Evolutionary conservation across 768 basidiomycete species (phyloP), one percentile per base, ranked within the genome.

Genomic region (Macrolepiota albuminosa): DNA sequence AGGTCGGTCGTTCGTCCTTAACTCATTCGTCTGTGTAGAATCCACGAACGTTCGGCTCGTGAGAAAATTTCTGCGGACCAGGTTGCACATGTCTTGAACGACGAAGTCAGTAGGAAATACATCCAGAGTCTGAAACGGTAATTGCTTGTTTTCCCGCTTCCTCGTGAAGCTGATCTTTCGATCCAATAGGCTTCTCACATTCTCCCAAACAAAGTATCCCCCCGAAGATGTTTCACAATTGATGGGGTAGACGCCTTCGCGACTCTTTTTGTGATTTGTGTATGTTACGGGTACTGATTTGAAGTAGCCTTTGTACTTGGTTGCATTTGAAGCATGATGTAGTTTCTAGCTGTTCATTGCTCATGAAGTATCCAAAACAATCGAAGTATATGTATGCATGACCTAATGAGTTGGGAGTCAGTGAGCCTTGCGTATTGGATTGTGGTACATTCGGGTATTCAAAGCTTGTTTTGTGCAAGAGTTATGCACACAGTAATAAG

Each of bases 51-150:
- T 70, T 94, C 93, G 0, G 97, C 96, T 2, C 88, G 95, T 63
- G 96, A 99, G 73, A 98, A 98, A 76, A 99, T 99, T 61, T 95
- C 93, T 14, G 87, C 90, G 42, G 95, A 98, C 72, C 93, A 95
- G 70, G 95, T 99, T 8, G 97, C 96, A 0, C 97, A 99, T 72
- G 97, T 98, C 3, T 72, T 99, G 60, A 99, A 99, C 71, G 97
- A 99, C 68, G 97, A 99, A 84, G 93, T 98, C 69, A 95, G 93
- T 68, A 83, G 97, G 61, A 99, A 98, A 74, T 99, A 98, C 70
- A 98, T 99, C 59, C 97, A 98, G 75, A 97, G 93, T 70, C 72
- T 98, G 56, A 98, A 98, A 76, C 77, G 95, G 94, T 93, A 65
- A n/a, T 78, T 65, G 34, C 18, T 18, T n/a, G 2, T 53, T 13